These are phyloP conservation scores for Boletus rubroflammeus DNA, from an alignment of 768 basidiomycete species.

Conservation along the genomic window DNA sequence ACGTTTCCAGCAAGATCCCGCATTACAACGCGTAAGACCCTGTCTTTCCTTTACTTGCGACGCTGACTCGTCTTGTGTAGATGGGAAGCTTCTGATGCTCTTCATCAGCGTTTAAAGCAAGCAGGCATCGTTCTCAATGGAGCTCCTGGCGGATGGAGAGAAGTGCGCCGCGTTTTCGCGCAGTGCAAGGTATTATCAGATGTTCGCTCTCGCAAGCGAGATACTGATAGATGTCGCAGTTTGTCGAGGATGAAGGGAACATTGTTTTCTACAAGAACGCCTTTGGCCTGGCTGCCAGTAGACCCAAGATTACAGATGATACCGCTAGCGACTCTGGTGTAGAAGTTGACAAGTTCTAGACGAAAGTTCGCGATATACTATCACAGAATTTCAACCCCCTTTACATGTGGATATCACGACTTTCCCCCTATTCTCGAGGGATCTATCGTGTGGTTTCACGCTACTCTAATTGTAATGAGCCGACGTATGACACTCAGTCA, in stretches of 20 bases:
- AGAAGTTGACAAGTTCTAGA: constrained; percentile 44
- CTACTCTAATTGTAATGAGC: neutral
- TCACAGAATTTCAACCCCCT: neutral
- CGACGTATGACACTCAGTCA: neutral
- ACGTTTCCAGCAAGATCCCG: constrained; percentile 92
- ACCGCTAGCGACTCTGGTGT: constrained; percentile 65
- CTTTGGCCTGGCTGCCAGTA: constrained; percentile 66
- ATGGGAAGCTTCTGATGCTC: constrained; percentile 87
- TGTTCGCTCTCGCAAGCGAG: neutral
- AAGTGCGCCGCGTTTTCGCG: constrained; percentile 71
- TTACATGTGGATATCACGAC: constrained; percentile 10
- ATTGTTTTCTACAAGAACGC: constrained; percentile 92
- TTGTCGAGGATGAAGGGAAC: constrained; percentile 91
- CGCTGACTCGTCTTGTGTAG: constrained; percentile 30
- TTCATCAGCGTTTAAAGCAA: constrained; percentile 67
- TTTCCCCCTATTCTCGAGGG: neutral
- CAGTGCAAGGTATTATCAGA: constrained; percentile 61
- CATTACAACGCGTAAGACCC: constrained; percentile 75
- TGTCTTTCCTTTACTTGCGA: neutral
- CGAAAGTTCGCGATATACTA: constrained; percentile 1
- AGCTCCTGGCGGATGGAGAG: constrained; percentile 73
- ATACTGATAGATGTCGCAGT: constrained; percentile 38
- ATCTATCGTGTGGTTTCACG: neutral
- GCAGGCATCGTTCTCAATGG: constrained; percentile 64
- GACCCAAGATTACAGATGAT: constrained; percentile 61